Percentiles rank a stretch among this genome's conserved stretches.
These are phyloP conservation scores for Pseudopyrenochaeta lycopersici DNA, from an alignment of 2,329 filamentous ascomycete species.

Conservation along the genomic window DNA sequence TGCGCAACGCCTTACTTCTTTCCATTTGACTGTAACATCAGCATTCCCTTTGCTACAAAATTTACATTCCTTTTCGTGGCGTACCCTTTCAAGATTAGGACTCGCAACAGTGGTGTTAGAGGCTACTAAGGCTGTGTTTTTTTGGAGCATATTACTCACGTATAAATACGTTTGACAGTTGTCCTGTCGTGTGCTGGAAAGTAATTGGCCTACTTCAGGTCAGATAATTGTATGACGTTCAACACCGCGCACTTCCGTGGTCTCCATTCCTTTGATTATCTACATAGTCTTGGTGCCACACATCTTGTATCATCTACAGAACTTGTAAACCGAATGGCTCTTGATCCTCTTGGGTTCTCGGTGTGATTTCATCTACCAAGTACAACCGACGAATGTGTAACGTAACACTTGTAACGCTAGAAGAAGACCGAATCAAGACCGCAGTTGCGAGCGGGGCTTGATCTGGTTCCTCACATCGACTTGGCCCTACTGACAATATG, in stretches of 20 bases:
- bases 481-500: not conserved
- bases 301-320: not conserved
- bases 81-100: not conserved
- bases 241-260: not conserved
- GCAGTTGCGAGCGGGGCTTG: too few species aligned
- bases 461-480: not conserved
- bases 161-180: not conserved
- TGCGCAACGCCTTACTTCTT: not conserved
- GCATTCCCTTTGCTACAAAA: not conserved
- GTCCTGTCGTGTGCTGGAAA: not conserved
- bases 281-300: not conserved
- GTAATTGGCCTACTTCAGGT: too few species aligned
- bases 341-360: not conserved
- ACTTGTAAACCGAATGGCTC: not conserved
- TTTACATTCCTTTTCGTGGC: not conserved
- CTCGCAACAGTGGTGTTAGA: not conserved
- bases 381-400: not conserved
- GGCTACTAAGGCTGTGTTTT: too few species aligned
- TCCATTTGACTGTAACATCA: not conserved
- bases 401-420: not conserved
- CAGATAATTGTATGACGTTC: not conserved
- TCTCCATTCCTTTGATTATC: not conserved
- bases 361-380: not conserved
- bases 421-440: not conserved
- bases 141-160: not conserved